Evolutionary conservation across 805 yeast genomes (phyloP).

Genomic region (Hanseniaspora guilliermondii): DNA sequence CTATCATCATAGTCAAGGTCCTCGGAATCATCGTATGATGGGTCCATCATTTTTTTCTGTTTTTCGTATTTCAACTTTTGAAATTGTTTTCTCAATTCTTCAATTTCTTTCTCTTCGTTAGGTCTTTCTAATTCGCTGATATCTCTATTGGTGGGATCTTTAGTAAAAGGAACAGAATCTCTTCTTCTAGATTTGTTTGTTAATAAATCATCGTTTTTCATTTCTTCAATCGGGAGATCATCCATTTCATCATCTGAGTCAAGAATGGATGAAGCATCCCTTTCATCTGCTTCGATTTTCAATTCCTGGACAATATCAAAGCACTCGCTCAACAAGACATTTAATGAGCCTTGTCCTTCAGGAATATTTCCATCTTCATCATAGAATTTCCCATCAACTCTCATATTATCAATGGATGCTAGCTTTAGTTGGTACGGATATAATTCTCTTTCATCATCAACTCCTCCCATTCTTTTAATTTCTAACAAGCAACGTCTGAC

Average conservation of each 20-base stretch:
- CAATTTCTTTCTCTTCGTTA: conserved; percentile 18
- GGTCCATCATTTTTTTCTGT: conserved; percentile 16
- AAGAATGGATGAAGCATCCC: conserved; percentile 26
- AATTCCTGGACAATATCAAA: conserved; percentile 87
- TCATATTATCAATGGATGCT: conserved; percentile 73
- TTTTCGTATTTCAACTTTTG: conserved; percentile 14
- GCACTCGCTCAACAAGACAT: conserved; percentile 82
- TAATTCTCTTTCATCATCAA: conserved; percentile 73
- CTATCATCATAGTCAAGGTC: conserved; percentile 19
- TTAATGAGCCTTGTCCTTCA: conserved; percentile 95
- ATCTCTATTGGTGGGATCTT: conserved; percentile 15
- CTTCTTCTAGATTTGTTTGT: not conserved
- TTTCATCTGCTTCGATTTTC: conserved; percentile 69
- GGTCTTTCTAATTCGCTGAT: conserved; percentile 16
- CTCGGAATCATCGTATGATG: conserved; percentile 16
- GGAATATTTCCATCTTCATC: conserved; percentile 81
- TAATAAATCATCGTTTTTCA: not conserved
- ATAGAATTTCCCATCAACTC: conserved; percentile 79
- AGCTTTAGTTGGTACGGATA: conserved; percentile 94
- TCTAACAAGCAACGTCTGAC: conserved; percentile 83
- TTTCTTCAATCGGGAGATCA: conserved; percentile 17
- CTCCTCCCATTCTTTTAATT: conserved; percentile 84
- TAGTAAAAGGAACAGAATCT: conserved; percentile 14
- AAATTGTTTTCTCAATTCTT: conserved; percentile 17
- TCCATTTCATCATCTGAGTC: conserved; percentile 15